phyloP scores from a whole-genome alignment of 2,329 filamentous ascomycete genomes.

The Fusarium hostae region DNA sequence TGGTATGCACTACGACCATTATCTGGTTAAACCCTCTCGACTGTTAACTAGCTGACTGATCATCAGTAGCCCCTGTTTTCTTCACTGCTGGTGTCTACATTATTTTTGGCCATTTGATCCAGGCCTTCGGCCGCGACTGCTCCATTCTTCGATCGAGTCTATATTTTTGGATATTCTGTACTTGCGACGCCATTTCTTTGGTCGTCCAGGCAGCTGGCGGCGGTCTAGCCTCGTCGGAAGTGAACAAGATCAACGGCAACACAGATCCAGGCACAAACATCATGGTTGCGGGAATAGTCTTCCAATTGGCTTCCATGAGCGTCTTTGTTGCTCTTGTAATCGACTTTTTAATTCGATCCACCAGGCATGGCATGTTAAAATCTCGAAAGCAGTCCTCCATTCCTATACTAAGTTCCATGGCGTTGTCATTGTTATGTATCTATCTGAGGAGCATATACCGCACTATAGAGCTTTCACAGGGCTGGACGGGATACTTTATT shows the following conservation, averaged over 20 bases:
- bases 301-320: not conserved
- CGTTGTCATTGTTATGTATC: not conserved
- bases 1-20: not conserved
- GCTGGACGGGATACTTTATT: not conserved
- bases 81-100: not conserved
- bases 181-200: not conserved
- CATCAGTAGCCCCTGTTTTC: not conserved
- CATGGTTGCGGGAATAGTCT: not conserved
- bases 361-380: not conserved
- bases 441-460: not conserved
- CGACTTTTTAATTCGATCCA: not conserved
- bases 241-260: not conserved
- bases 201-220: not conserved
- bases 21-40: fast-evolving
- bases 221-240: not conserved
- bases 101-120: not conserved
- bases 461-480: not conserved
- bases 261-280: not conserved
- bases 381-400: not conserved
- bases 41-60: fast-evolving
- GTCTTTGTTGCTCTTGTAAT: not conserved
- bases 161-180: not conserved
- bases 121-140: not conserved
- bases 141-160: not conserved
- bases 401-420: not conserved